A percentile compares a stretch with the other conserved stretches of the same genome.
Evolutionary conservation across 805 yeast genomes (phyloP).

Genomic region (Ascoidea asiatica): DNA sequence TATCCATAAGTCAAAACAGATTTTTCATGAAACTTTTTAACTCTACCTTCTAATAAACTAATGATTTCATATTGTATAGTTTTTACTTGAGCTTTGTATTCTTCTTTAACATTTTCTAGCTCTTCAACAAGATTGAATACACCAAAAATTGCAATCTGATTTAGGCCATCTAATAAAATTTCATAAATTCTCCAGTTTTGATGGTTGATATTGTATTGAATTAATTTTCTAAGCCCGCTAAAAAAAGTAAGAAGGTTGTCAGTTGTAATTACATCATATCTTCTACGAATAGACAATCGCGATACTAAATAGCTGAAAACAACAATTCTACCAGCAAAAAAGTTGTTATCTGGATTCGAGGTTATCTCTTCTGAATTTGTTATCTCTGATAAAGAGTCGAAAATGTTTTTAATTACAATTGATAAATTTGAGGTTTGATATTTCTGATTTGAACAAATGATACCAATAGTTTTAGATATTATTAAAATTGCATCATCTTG

Average conservation of each 20-base stretch:
- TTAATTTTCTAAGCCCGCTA: neutral
- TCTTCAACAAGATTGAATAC: conserved; percentile 12
- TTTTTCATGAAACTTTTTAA: conserved; percentile 44
- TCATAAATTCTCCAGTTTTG: conserved; percentile 9
- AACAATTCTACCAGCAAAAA: conserved; percentile 2
- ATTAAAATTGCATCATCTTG: conserved; percentile 15
- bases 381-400: neutral
- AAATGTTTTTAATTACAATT: too few relatives aligned
- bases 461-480: conserved; percentile 16
- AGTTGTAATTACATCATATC: neutral
- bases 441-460: conserved; percentile 8
- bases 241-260: neutral
- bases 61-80: conserved; percentile 15
- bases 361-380: too few relatives aligned
- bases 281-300: neutral
- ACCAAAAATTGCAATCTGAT: conserved; percentile 15
- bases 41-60: conserved; percentile 21
- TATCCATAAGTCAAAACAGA: conserved; percentile 44
- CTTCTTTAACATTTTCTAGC: neutral
- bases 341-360: too few relatives aligned
- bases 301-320: conserved; percentile 1
- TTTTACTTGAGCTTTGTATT: neutral
- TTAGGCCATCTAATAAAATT: conserved; percentile 3
- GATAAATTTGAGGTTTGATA: too few relatives aligned
- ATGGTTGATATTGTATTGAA: conserved; percentile 1